Evolutionary conservation across 2,329 filamentous ascomycete genomes (phyloP).

Genomic region (Macrophomina phaseolina): DNA sequence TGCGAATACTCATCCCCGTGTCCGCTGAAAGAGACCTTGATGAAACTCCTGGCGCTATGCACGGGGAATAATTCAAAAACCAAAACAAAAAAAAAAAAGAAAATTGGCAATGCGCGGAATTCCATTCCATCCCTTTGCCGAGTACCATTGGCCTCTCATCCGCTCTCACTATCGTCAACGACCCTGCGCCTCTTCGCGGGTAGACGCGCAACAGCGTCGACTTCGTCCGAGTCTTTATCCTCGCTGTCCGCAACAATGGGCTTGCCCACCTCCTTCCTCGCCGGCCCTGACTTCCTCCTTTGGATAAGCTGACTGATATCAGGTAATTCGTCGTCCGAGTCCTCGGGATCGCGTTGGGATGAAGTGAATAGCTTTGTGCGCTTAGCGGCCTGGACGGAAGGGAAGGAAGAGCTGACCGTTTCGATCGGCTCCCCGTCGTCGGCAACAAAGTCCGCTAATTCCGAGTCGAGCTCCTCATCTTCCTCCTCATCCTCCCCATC

Average conservation of each 20-base stretch:
- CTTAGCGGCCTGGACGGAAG: neutral
- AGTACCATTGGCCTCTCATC: slow-evolving; percentile 3
- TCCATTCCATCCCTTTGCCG: neutral
- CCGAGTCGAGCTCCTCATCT: slow-evolving; percentile 50
- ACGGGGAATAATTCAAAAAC: too few relatives aligned
- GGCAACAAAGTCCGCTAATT: slow-evolving; percentile 53
- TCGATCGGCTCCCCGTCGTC: slow-evolving; percentile 48
- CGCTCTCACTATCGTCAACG: slow-evolving; percentile 21
- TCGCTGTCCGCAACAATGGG: slow-evolving; percentile 9
- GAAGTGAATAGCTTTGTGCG: slow-evolving; percentile 21
- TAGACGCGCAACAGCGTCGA: neutral
- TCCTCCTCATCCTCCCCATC: slow-evolving; percentile 46
- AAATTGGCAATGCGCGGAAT: neutral
- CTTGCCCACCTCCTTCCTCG: neutral
- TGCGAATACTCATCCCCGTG: neutral
- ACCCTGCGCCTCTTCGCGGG: slow-evolving; percentile 15
- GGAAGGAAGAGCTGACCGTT: slow-evolving; percentile 21
- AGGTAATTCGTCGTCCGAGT: slow-evolving; percentile 21
- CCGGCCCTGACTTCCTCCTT: neutral
- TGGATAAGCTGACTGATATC: slow-evolving; percentile 17
- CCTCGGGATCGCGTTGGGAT: slow-evolving; percentile 1
- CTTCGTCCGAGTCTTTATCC: slow-evolving; percentile 4
- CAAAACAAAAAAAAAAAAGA: neutral
- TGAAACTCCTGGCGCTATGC: neutral
- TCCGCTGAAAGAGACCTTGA: neutral